Evolutionary conservation across 2,329 filamentous ascomycete genomes (phyloP).

Genomic region (Colletotrichum sp.): DNA sequence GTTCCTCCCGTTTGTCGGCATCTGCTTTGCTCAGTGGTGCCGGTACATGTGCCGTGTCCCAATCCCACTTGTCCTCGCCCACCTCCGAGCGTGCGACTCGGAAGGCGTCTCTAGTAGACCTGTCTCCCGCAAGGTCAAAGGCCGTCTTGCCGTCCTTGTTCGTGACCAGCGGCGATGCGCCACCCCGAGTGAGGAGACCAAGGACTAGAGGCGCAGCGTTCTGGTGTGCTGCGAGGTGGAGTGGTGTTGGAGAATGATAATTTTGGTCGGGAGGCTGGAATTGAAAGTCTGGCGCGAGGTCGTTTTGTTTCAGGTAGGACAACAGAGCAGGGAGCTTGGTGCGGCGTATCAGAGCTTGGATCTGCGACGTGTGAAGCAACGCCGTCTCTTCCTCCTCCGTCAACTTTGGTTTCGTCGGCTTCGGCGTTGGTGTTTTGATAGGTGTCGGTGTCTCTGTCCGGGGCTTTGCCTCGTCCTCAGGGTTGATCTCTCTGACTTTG

Average conservation of each 20-base stretch:
- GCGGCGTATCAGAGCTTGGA: slow-evolving; percentile 86
- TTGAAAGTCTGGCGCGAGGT: slow-evolving; percentile 71
- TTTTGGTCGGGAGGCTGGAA: slow-evolving; percentile 78
- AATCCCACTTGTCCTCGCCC: slow-evolving; percentile 78
- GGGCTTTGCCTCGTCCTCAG: slow-evolving; percentile 59
- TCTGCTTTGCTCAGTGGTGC: slow-evolving; percentile 73
- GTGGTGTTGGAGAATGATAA: slow-evolving; percentile 80
- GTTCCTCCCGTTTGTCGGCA: slow-evolving; percentile 70
- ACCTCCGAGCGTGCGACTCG: slow-evolving; percentile 84
- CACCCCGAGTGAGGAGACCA: slow-evolving; percentile 76
- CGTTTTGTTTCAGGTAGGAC: slow-evolving; percentile 81
- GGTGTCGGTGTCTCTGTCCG: slow-evolving; percentile 39
- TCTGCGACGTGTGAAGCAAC: slow-evolving; percentile 83
- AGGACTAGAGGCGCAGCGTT: slow-evolving; percentile 80
- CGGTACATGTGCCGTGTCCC: slow-evolving; percentile 79
- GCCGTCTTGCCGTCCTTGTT: slow-evolving; percentile 83
- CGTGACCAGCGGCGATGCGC: slow-evolving; percentile 72
- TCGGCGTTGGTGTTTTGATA: slow-evolving; percentile 39
- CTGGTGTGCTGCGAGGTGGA: slow-evolving; percentile 85
- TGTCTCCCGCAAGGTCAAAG: slow-evolving; percentile 87
- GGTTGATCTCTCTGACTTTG: slow-evolving; percentile 81
- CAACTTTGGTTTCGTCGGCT: slow-evolving; percentile 65
- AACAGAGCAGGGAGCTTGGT: slow-evolving; percentile 89
- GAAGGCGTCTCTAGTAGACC: slow-evolving; percentile 87
- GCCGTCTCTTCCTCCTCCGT: slow-evolving; percentile 86